These are phyloP conservation scores for Entomortierella chlamydospora DNA, from an alignment of 192 early-diverging fungal species.

Conservation along the genomic window DNA sequence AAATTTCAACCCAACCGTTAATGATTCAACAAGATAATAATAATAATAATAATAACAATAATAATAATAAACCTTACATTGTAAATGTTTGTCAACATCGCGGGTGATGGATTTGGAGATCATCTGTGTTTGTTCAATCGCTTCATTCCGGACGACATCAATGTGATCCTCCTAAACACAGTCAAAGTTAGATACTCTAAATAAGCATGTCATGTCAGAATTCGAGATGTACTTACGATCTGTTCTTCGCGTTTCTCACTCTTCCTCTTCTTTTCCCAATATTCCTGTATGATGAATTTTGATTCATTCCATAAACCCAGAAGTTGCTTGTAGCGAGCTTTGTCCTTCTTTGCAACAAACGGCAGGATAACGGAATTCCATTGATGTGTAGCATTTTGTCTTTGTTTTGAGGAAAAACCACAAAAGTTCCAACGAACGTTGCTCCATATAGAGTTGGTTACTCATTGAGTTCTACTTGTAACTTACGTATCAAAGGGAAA, in stretches of 20 bases:
- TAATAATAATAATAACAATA: too few species aligned
- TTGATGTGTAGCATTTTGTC: constrained; percentile 1
- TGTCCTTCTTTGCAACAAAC: constrained; percentile 3
- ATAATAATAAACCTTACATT: not conserved
- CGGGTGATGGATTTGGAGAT: constrained; percentile 9
- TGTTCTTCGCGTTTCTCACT: constrained; percentile 9
- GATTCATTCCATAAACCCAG: not conserved
- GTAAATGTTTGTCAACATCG: constrained; percentile 13
- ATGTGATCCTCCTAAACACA: constrained; percentile 25
- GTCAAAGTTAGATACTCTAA: too few species aligned
- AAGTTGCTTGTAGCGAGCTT: constrained; percentile 8
- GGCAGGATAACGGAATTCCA: constrained; percentile 21
- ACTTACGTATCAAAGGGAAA: not conserved
- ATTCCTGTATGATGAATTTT: not conserved
- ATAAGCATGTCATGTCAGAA: too few species aligned
- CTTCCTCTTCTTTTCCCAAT: constrained; percentile 8
- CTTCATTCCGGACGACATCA: constrained; percentile 7
- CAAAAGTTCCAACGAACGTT: constrained; percentile 23
- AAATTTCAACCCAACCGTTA: too few species aligned
- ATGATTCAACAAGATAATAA: too few species aligned
- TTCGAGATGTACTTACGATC: too few species aligned
- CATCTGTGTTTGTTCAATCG: constrained; percentile 13
- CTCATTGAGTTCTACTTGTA: constrained; percentile 11
- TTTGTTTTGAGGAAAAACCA: constrained; percentile 9
- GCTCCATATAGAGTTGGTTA: constrained; percentile 16